Conservation (phyloP, 495 filamentous ascomycete genomes). For the Aspergillus hancockii region DNA sequence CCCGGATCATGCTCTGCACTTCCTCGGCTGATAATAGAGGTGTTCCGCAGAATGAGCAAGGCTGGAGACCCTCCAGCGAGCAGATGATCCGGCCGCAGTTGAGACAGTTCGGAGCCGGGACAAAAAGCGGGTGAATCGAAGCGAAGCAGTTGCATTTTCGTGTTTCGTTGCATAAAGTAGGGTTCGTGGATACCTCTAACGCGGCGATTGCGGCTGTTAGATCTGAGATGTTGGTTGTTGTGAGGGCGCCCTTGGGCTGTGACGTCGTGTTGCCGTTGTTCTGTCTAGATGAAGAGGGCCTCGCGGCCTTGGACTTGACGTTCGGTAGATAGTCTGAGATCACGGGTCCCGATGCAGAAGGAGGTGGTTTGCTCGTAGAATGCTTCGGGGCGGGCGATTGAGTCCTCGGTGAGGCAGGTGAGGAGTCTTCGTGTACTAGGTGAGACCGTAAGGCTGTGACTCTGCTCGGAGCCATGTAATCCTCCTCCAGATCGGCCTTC, state of each 20-base stretch:
- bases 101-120: slow-evolving; percentile 87
- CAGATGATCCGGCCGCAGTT: slow-evolving; percentile 97
- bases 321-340: slow-evolving; percentile 76
- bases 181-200: slow-evolving; percentile 88
- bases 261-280: slow-evolving; percentile 35
- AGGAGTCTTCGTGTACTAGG: slow-evolving; percentile 25
- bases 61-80: slow-evolving; percentile 88
- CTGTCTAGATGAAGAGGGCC: slow-evolving; percentile 53
- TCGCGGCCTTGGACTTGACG: slow-evolving; percentile 59
- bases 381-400: slow-evolving; percentile 40
- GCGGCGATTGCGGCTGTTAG: slow-evolving; percentile 89
- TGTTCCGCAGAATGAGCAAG: slow-evolving; percentile 86
- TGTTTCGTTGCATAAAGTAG: slow-evolving; percentile 56
- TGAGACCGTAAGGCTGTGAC: slow-evolving; percentile 22
- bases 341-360: slow-evolving; percentile 71
- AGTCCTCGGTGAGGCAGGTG: slow-evolving; percentile 34
- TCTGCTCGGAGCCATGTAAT: slow-evolving; percentile 53
- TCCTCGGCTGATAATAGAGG: slow-evolving; percentile 71
- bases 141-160: slow-evolving; percentile 84
- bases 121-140: slow-evolving; percentile 78
- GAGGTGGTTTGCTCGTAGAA: slow-evolving; percentile 53
- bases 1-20: slow-evolving; percentile 80
- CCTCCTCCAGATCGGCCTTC: slow-evolving; percentile 59
- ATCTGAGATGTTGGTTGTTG: slow-evolving; percentile 71
- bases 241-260: slow-evolving; percentile 33